Base-by-base conservation (phyloP, 306 rosid species). In the Trifolium dubium region DNA sequence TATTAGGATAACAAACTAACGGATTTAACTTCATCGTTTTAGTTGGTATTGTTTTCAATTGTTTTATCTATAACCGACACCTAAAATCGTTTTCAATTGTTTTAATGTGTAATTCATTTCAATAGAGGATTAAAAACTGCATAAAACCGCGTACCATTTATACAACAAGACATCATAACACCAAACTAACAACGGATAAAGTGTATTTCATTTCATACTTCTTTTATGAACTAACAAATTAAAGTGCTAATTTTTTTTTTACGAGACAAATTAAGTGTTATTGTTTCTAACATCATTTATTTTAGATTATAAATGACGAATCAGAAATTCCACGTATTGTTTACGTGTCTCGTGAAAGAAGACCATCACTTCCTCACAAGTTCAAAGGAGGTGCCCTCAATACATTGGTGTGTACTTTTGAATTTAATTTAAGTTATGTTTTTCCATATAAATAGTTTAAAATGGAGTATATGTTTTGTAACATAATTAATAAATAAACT, bases 351-450 rank as follows among this genome's bases (percentile, higher is more conserved):
- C 84, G 84, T 7, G 84, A 81, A 76, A 75, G 78, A 76, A 81
- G 84, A n/a, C 84, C 84, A 44, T 75, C 81, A 28, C 50, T 81
- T 56, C 81, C 84, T 64, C 84, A 81, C 72, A 75, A 13, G 11
- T 81, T 75, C 74, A 81, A 81, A 81, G 84, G 84, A 70, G 81
- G 84, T 54, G 84, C 84, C 28, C 77, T 81, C 60, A 81, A 81
- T 58, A 64, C 84, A 70, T 56, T 81, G 84, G 84, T 80, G 6
- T 67, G 68, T 67, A 37, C 4, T 15, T 59, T 10, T 12, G 2
- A 66, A 12, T 58, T 49, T 18, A 4, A 28, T 47, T 12, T 31
- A 5, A n/a, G 5, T 49, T 31, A 5, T 28, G 5, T 49, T 50
- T 23, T 5, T 77, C 31, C 10, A 31, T 17, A 5, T 35, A 11